Conservation (phyloP, 495 filamentous ascomycete genomes). For the Cercophora sp. region DNA sequence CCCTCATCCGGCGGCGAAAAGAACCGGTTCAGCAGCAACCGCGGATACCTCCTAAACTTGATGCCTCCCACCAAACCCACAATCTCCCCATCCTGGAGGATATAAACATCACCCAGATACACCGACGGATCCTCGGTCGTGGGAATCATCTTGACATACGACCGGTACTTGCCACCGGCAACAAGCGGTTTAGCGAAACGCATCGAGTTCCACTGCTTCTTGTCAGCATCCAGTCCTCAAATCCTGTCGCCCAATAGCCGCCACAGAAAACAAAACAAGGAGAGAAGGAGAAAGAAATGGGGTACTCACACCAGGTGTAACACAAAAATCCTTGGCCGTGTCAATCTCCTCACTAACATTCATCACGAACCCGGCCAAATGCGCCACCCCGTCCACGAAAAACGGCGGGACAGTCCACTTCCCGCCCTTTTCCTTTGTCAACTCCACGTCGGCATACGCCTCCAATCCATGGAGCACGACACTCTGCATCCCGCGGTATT, state of each 20-base stretch:
- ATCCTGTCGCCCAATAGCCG: too few species aligned
- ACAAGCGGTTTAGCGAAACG: conserved; percentile 52
- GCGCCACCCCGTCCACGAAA: conserved; percentile 56
- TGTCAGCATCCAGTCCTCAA: not conserved
- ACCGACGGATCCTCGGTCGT: conserved; percentile 30
- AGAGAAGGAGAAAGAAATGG: not conserved
- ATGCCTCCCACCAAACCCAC: conserved; percentile 32
- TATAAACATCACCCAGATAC: conserved; percentile 46
- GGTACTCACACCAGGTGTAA: conserved; percentile 49
- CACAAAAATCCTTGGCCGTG: conserved; percentile 54
- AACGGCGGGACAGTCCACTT: conserved; percentile 55
- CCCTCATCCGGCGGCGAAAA: conserved; percentile 33
- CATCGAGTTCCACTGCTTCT: conserved; percentile 49
- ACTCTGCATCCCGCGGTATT: conserved; percentile 21
- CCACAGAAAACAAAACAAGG: not conserved
- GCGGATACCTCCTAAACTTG: conserved; percentile 53
- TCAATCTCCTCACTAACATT: conserved; percentile 55
- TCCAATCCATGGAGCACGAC: conserved; percentile 26
- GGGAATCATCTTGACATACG: conserved; percentile 54
- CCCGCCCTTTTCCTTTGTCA: conserved; percentile 34
- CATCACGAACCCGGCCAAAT: conserved; percentile 62
- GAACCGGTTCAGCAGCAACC: conserved; percentile 50
- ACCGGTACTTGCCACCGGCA: conserved; percentile 52
- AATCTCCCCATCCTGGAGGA: conserved; percentile 49
- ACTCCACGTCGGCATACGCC: conserved; percentile 20